phyloP scores from a whole-genome alignment of 2,329 filamentous ascomycete species.

The Pestalotiopsis sp. region DNA sequence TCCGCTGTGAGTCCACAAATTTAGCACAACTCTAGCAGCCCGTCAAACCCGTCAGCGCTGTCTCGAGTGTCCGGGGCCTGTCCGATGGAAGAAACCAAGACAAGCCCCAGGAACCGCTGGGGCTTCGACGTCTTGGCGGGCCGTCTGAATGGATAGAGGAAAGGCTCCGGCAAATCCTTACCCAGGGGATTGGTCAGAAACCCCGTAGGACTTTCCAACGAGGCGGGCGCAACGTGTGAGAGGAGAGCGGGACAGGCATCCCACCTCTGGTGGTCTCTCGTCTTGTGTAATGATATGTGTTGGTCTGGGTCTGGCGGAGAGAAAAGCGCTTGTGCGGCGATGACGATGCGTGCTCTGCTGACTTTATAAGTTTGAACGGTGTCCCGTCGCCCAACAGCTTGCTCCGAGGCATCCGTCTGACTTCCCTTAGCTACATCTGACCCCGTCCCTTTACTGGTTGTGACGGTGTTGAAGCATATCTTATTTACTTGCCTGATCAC shows the following conservation, averaged over 20 bases:
- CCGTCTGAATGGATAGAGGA: background rate
- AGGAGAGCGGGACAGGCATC: background rate
- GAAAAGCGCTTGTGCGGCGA: background rate
- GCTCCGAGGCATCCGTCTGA: background rate
- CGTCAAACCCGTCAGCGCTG: background rate
- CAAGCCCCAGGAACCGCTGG: background rate
- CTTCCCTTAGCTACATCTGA: background rate
- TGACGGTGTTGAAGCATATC: background rate
- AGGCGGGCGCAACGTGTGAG: background rate
- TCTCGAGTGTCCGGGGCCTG: background rate
- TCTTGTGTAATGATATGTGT: background rate
- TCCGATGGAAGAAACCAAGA: background rate
- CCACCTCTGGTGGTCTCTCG: background rate
- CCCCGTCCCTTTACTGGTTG: background rate
- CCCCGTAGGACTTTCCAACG: background rate
- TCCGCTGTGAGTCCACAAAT: background rate
- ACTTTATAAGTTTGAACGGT: background rate
- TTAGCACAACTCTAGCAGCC: background rate
- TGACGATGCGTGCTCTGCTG: background rate
- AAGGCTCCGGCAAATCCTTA: too few relatives aligned
- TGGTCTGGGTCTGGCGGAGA: background rate
- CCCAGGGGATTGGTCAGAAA: background rate
- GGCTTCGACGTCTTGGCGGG: background rate
- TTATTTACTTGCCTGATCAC: background rate
- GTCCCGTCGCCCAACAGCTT: background rate